Evolutionary conservation across 202 grass and related monocot species (phyloP), one percentile per base, ranked within the genome.

Genomic region (Panicum virgatum): DNA sequence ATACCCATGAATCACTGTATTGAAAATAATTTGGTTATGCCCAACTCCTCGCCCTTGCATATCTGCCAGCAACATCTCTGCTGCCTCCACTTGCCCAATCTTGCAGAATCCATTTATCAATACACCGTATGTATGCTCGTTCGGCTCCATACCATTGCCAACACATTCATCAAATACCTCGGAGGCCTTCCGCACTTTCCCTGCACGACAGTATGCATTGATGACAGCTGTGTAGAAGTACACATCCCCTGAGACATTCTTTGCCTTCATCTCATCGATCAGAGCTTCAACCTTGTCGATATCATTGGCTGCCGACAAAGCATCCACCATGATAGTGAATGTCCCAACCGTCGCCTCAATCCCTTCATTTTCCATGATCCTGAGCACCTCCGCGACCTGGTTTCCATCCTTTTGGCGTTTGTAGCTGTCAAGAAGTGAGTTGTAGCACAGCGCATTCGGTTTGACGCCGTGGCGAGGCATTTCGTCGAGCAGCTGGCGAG

Each of bases 71-170:
- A 93, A 45, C 87, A 93, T 86, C 83, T 92, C 82, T 9, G 96
- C 91, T 9, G 89, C 96, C 68, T 85, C 83, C 69, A 96, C 89
- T 59, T 92, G 87, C 68, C 91, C 90, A 47, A 90, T 83, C 84
- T 98, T 98, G 62, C 87, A 89, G 88, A 98, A 91, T 22, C 91
- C 96, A 47, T 96, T 93, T 78, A 98, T 90, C 76, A 94, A 73
- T 8, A 83, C 89, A 26, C 90, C 56, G 5, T 27, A 96, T 0
- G 92, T 93, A 3, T 5, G 60, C 27, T 92, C 83, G 27, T 88
- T 92, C 7, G 91, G 92, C 66, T 91, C 78, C 23, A 96, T 45
- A 26, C 87, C 89, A n/a, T 32, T 86, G 87, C 34, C 83, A 42
- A 86, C 64, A 37, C 90, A 93, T 70, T 93, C 88, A 42, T 96